Conservation (phyloP, 441 rosid species). For the Brassica balearica region DNA sequence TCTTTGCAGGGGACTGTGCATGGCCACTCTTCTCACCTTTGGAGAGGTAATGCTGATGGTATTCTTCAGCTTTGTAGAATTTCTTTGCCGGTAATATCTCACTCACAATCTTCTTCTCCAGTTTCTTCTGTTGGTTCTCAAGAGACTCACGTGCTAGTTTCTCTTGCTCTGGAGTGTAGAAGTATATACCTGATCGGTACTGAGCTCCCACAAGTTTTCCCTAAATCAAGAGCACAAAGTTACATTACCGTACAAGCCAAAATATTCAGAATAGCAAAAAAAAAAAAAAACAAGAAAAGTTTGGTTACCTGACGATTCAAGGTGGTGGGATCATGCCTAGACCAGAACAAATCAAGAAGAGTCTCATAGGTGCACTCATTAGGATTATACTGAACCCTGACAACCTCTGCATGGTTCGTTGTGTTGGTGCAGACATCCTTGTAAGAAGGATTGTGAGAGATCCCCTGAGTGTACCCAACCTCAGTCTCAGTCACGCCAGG, state of each 20-base stretch:
- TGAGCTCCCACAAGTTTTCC: constrained; percentile 86
- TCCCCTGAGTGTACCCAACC: constrained; percentile 80
- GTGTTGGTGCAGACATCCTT: constrained; percentile 75
- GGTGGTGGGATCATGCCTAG: constrained; percentile 85
- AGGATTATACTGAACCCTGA: constrained; percentile 87
- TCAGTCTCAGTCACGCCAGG: constrained; percentile 75
- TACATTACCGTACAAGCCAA: background rate
- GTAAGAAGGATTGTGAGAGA: constrained; percentile 65
- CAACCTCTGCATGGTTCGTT: constrained; percentile 74
- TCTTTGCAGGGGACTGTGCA: constrained; percentile 73
- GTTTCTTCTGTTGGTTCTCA: constrained; percentile 62
- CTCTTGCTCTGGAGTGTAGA: constrained; percentile 85
- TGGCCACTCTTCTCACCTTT: constrained; percentile 83
- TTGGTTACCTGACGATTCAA: constrained; percentile 50
- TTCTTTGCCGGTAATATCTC: constrained; percentile 88
- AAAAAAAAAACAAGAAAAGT: background rate
- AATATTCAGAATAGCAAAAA: background rate
- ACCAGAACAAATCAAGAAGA: constrained; percentile 85
- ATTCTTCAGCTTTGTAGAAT: constrained; percentile 83
- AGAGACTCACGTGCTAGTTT: constrained; percentile 65
- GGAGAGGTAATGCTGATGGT: constrained; percentile 86
- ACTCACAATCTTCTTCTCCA: constrained; percentile 73
- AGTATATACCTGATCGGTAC: constrained; percentile 87
- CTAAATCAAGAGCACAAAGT: constrained; percentile 20
- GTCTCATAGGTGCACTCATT: constrained; percentile 65